A percentile compares a stretch with the other conserved stretches of the same genome.
phyloP scores from a whole-genome alignment of 768 basidiomycete species.

The Dictyophora rubrovolvata region DNA sequence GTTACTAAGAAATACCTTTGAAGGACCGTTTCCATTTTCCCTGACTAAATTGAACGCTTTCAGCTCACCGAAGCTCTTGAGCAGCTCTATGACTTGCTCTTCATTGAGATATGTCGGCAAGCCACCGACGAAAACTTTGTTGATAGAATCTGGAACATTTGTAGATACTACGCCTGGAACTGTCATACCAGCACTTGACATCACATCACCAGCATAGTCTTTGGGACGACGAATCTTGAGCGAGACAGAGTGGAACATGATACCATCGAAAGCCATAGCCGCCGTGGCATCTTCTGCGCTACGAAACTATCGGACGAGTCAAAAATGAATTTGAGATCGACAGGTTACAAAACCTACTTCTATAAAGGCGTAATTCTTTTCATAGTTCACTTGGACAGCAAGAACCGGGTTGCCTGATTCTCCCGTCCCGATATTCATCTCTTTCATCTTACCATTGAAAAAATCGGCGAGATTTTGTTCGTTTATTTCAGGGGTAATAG shows the following conservation, averaged over 20 bases:
- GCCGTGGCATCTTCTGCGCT: conserved; percentile 93
- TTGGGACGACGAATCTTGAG: conserved; percentile 97
- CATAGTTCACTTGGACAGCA: conserved; percentile 92
- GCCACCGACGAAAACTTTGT: conserved; percentile 97
- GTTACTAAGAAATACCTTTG: conserved; percentile 51
- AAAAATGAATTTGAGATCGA: conserved; percentile 6
- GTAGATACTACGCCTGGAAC: conserved; percentile 95
- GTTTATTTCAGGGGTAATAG: conserved; percentile 89
- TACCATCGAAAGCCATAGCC: conserved; percentile 96
- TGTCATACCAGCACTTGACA: conserved; percentile 50
- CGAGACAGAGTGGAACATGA: conserved; percentile 90
- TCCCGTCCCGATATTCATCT: conserved; percentile 80
- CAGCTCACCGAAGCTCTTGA: conserved; percentile 95
- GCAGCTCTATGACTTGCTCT: conserved; percentile 95
- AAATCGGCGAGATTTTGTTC: conserved; percentile 88
- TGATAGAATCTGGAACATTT: conserved; percentile 92
- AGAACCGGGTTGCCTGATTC: conserved; percentile 84
- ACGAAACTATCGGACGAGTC: conserved; percentile 62
- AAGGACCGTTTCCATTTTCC: conserved; percentile 79
- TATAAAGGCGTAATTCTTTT: conserved; percentile 98
- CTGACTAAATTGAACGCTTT: conserved; percentile 97
- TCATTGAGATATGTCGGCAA: conserved; percentile 93
- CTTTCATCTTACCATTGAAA: conserved; percentile 94
- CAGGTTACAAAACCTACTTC: conserved; percentile 48
- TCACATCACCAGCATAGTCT: conserved; percentile 79